A percentile compares a stretch with the other conserved stretches of the same genome.
phyloP scores from a whole-genome alignment of 768 basidiomycete genomes.

The Sistotremastrum suecicum region DNA sequence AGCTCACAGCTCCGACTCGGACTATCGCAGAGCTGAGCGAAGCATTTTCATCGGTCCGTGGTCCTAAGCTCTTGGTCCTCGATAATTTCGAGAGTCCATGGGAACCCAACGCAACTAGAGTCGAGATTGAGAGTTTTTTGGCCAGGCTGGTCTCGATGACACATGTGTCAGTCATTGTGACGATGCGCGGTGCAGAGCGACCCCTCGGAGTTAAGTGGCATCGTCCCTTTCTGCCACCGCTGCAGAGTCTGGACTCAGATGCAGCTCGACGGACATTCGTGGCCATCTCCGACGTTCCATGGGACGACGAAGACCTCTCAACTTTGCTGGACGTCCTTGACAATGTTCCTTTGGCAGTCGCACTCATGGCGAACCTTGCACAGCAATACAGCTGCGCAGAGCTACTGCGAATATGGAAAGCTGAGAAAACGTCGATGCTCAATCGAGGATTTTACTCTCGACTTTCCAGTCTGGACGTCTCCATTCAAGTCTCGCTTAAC shows the following conservation, averaged over 20 bases:
- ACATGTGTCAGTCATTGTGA: slow-evolving; percentile 19
- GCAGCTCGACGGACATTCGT: slow-evolving; percentile 10
- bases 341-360: slow-evolving; percentile 20
- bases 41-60: slow-evolving; percentile 11
- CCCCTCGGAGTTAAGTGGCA: slow-evolving; percentile 16
- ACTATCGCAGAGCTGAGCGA: slow-evolving; percentile 13
- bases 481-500: no score
- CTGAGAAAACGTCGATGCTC: no score
- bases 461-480: no score
- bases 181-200: slow-evolving; percentile 18
- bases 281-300: slow-evolving; percentile 9
- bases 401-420: no score
- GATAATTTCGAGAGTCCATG: slow-evolving; percentile 30
- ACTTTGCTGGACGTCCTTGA: slow-evolving; percentile 14
- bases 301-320: slow-evolving; percentile 11
- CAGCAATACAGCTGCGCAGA: background rate
- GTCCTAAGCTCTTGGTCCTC: slow-evolving; percentile 15
- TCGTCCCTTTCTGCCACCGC: slow-evolving; percentile 5
- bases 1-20: slow-evolving; percentile 10
- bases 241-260: slow-evolving; percentile 7
- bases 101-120: slow-evolving; percentile 13
- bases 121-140: slow-evolving; percentile 14
- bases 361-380: slow-evolving; percentile 18
- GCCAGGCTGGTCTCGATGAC: slow-evolving; percentile 12
- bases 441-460: no score